Base-by-base conservation (phyloP, 2,329 filamentous ascomycete genomes). In the Mariannaea elegans region DNA sequence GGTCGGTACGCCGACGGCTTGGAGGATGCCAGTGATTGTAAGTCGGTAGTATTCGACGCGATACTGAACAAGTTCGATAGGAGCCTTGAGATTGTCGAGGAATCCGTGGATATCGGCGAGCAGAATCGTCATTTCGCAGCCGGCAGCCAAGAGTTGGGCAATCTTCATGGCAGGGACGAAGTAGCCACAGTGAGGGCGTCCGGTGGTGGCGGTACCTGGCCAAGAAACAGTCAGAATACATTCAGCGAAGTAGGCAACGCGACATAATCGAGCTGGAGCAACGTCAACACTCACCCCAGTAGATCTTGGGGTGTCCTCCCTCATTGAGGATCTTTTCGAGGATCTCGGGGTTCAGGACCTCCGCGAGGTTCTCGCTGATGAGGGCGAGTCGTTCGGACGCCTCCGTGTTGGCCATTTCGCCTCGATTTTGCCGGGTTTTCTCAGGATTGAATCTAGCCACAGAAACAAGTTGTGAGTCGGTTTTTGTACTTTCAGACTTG, bases 101-200 rank as follows among this genome's bases (percentile, higher is more conserved):
- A 92, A 93, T 67, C 87, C 92, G 76, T 91, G 88, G 42, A 91
- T 84, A 65, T 92, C 87, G 75, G 87, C 89, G 60, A 95, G 87
- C 32, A 96, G 87, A 60, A 96, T 84, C 56, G 87, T 91, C 60
- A 96, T 87, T 60, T 93, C 86, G 80, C 93, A 97, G 34, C 90
- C 93, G 27, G 94, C 93, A 32, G 87, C 85, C 31, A 97, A 87
- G 71, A 97, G 88, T 75, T 97, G 90, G 36, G 93, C 93, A 63
- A 97, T 90, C 78, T 97, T 97, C 73, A 97, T 87, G 69, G 91
- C 90, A 6, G 93, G 90, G 9, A 95, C 90, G 63, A 97, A 92
- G 83, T 97, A 97, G 68, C 92, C 94, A 74, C 88, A 91, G 77
- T 97, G 94, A 54, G 93, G 93, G 61, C 89, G 85, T n/a, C 93